Evolutionary conservation across 352 stramenopile species (phyloP), one percentile per base, ranked within the genome.

Genomic region (Globisporangium splendens): DNA sequence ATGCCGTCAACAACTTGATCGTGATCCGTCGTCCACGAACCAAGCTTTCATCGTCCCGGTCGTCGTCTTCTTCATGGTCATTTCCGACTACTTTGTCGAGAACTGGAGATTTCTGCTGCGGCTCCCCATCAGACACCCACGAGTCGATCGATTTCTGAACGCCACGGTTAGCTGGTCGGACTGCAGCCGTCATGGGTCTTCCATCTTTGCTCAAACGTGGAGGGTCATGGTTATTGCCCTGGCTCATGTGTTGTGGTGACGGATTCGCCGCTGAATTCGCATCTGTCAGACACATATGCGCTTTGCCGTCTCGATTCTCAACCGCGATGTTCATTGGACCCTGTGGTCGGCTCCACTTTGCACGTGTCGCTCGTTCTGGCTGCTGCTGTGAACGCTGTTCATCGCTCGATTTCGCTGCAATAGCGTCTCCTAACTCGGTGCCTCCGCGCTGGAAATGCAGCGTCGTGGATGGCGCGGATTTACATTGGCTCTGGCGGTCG

Each of bases 1-100:
- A 95, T 1, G 88, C 91, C 42, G 52, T 78, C 11, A 80, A 56
- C 20, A 95, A 49, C 10, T 76, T 66, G 28, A 96, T 62, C 15
- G 65, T 70, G 10, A 96, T 59, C 5, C 63, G 54, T 8, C 83
- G 77, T 5, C 83, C 87, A 38, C 70, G 65, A 55, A 18, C 42
- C 41, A 41, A 56, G 44, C 6, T 55, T 5, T 35, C 61, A 6
- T 68, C 46, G 0, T 61, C 62, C 12, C 66, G 39, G 18, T 58
- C 56, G 2, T 61, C 52, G 1, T 64, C 56, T 24, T 65, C 57
- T 18, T 59, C 51, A 3, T 59, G 46, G 35, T 56, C 22, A 0
- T 41, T 35, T 51, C 77, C 64, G 8, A 31, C 48, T 3, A 75
- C 50, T 66, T 88, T 84, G 13, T 38, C 35, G 7, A 82, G 49